Conservation (phyloP, 495 filamentous ascomycete genomes). For the Podospora didyma region DNA sequence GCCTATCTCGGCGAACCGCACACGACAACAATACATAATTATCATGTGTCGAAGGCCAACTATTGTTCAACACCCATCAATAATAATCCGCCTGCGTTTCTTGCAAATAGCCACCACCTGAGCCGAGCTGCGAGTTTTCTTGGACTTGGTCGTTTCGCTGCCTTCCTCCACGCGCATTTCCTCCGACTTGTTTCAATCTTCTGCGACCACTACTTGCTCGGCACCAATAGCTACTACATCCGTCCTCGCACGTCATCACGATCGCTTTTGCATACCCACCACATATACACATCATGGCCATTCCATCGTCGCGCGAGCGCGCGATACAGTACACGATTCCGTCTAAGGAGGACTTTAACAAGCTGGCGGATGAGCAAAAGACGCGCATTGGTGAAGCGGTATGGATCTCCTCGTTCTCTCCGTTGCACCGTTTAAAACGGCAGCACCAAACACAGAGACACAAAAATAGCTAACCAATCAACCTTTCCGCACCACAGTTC, state of each 20-base stretch:
- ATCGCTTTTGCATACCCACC: no score
- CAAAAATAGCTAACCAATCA: constrained; percentile 1
- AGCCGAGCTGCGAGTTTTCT: background rate
- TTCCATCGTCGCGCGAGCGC: constrained; percentile 20
- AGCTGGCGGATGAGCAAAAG: constrained; percentile 33
- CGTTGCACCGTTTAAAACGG: no score
- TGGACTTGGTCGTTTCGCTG: background rate
- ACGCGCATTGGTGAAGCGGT: constrained; percentile 31
- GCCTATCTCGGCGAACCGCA: background rate
- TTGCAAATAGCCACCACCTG: constrained; percentile 2
- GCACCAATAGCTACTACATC: no score
- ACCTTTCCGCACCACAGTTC: constrained; percentile 54
- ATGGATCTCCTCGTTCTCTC: no score
- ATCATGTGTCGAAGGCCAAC: background rate
- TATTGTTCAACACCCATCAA: background rate
- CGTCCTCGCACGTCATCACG: no score
- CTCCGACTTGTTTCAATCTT: no score
- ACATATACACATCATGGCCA: constrained; percentile 19
- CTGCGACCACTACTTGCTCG: no score
- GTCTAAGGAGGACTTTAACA: constrained; percentile 31
- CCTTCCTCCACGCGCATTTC: background rate
- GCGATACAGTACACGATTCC: constrained; percentile 33
- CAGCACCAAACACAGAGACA: background rate
- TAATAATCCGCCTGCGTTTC: background rate
- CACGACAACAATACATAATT: background rate